Evolutionary conservation across 257 asterid species (phyloP), one percentile per base, ranked within the genome.

Genomic region (Solanum tacnaense): DNA sequence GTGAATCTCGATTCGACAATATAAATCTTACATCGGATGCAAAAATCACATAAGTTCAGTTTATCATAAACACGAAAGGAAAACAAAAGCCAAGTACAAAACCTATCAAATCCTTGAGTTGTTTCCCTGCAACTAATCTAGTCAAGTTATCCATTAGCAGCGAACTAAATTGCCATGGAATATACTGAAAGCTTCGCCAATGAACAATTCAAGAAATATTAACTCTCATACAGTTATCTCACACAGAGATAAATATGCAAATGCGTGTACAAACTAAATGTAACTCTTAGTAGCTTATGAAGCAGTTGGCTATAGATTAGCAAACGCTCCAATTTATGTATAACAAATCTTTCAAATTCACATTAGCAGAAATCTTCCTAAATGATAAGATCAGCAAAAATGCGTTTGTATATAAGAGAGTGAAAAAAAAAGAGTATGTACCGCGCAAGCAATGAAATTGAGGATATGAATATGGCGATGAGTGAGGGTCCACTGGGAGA

Each of bases 381-480:
- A 74, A 38, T 71, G 41, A 71, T 71, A 20, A 20, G 2, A 7
- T 58, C 27, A 89, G 62, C 41, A 35, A 38, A 60, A 62, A 62
- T 62, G 71, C 16, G 15, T n/a, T 62, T n/a, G 71, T 62, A 23
- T 62, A 2, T 62, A 62, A n/a, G 31, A 11, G 71, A n/a, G 16
- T 10, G 31, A 62, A 62, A 23, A 25, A 12, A 73, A 74, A 10
- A 36, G 10, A 38, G 84, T 5, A 25, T 12, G 34, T 93, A 96
- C 99, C 20, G 94, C 93, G 94, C 97, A 96, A 82, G 99, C 98
- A 90, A 92, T 89, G 93, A 93, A 91, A 91, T 87, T 92, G 94
- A 96, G 99, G 84, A 95, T 72, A 74, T 88, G 92, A 84, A 95
- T 88, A 90, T 93, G 98, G 88, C 94, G 96, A 83, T 84, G 95